Evolutionary conservation across 306 rosid genomes (phyloP).

Genomic region (Cucumis hystrix): DNA sequence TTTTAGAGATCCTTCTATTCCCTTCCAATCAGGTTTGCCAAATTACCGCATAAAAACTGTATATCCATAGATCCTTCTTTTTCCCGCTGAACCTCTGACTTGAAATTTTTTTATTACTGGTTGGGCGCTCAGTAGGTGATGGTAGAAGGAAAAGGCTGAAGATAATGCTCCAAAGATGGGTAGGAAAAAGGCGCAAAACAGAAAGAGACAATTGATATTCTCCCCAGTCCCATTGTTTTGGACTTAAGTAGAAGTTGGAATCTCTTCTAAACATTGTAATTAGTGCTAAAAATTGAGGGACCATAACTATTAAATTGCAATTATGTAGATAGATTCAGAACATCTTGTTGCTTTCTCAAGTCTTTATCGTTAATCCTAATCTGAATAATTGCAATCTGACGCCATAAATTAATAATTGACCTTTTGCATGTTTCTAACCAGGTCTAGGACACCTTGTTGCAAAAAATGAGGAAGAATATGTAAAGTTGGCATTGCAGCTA

Average conservation of each 20-base stretch:
- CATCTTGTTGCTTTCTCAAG: not conserved
- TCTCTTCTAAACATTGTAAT: not conserved
- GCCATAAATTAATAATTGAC: not conserved
- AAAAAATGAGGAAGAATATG: conserved; percentile 76
- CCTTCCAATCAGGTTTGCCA: not conserved
- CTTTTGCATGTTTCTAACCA: conserved; percentile 13
- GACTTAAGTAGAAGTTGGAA: not conserved
- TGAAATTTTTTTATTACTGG: not conserved
- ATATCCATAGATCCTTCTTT: not conserved
- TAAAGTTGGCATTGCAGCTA: conserved; percentile 61
- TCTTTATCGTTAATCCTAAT: not conserved
- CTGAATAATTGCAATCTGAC: not conserved
- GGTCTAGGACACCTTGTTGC: conserved; percentile 69
- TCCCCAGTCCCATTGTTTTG: not conserved
- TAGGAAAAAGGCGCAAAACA: not conserved
- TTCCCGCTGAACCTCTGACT: not conserved
- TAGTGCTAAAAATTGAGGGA: not conserved
- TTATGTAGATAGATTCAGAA: not conserved
- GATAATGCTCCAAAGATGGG: not conserved
- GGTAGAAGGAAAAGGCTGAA: not conserved
- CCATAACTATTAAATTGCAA: not conserved
- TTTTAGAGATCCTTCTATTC: not conserved
- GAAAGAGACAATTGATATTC: not conserved
- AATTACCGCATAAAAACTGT: not conserved
- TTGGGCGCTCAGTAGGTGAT: not conserved